Conservation (phyloP, 202 grass and related monocot species). For the Hordeum pubiflorum region DNA sequence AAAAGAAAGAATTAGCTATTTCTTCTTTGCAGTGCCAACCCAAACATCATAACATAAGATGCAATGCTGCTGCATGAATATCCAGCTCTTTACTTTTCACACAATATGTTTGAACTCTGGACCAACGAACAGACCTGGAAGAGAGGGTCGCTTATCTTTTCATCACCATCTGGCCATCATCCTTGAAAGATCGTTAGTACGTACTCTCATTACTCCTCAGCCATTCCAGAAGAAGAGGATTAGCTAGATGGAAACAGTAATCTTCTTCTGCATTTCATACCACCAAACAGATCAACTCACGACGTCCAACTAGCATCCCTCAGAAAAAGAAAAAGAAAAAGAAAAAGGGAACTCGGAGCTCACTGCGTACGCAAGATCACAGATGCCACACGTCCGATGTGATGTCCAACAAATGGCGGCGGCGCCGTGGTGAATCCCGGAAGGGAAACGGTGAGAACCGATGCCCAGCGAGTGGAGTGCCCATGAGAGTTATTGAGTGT, state of each 20-base stretch:
- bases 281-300: too few relatives aligned
- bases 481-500: neutral
- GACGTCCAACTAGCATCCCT: too few relatives aligned
- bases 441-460: slow-evolving; percentile 10
- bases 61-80: neutral
- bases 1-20: neutral
- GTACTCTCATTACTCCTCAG: too few relatives aligned
- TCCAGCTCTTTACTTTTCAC: neutral
- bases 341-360: neutral
- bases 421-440: slow-evolving; percentile 13
- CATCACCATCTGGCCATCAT: neutral
- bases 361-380: neutral
- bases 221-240: too few relatives aligned
- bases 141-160: slow-evolving; percentile 3
- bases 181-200: neutral
- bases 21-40: neutral
- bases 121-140: neutral
- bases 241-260: too few relatives aligned
- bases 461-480: slow-evolving; percentile 6
- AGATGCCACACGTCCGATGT: neutral
- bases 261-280: too few relatives aligned
- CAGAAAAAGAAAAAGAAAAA: neutral
- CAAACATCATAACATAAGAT: neutral
- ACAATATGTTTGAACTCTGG: neutral
- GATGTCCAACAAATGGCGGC: neutral